Evolutionary conservation across 208 protist genomes (phyloP).

Genomic region (Leishmania major): DNA sequence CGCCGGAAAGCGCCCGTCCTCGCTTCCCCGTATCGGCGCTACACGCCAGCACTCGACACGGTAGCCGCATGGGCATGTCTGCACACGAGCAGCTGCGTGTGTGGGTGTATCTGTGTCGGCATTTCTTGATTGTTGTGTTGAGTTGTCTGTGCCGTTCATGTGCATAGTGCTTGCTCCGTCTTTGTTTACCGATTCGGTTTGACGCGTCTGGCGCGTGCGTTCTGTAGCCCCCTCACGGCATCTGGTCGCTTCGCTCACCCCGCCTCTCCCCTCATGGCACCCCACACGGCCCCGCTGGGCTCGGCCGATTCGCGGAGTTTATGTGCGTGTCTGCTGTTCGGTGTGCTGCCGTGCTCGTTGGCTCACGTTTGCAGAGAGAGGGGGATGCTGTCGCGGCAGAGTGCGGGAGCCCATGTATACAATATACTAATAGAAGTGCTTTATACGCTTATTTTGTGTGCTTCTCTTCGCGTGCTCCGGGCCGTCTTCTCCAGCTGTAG

Average conservation of each 20-base stretch:
- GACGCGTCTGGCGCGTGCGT: neutral
- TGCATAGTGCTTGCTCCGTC: neutral
- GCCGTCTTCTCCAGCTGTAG: neutral
- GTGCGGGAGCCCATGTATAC: neutral
- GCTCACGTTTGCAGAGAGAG: neutral
- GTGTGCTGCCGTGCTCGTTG: neutral
- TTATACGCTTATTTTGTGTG: neutral
- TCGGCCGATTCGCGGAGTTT: neutral
- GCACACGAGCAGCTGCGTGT: neutral
- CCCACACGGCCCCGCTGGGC: neutral
- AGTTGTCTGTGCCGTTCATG: neutral
- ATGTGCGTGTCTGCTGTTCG: neutral
- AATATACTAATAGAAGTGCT: neutral
- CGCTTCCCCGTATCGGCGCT: constrained; percentile 11
- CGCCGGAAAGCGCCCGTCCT: constrained; percentile 1
- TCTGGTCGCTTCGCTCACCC: constrained; percentile 9
- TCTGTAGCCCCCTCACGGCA: constrained; percentile 4
- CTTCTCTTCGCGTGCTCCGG: neutral
- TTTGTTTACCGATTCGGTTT: neutral
- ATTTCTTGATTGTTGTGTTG: constrained; percentile 3
- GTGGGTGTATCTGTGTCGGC: neutral
- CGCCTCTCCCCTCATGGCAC: neutral
- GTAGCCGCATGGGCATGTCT: neutral
- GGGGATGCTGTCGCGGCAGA: neutral
- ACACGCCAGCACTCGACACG: constrained; percentile 18